A percentile compares a stretch with the other conserved stretches of the same genome.
Evolutionary conservation across 345 rosid genomes (phyloP).

Genomic region (Lepidium aucheri): DNA sequence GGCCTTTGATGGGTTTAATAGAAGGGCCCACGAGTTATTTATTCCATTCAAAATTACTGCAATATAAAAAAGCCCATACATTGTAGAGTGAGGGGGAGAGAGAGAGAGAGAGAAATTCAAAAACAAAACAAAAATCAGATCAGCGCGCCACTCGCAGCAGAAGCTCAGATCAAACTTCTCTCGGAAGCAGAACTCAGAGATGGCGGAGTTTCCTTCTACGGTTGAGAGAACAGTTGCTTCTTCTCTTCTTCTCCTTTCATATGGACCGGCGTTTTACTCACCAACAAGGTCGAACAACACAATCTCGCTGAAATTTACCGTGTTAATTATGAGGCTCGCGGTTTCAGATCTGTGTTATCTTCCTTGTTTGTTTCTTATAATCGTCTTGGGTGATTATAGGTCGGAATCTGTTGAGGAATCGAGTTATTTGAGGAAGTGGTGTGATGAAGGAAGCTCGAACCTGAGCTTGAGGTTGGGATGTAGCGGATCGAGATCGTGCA

Average conservation of each 20-base stretch:
- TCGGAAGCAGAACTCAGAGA: constrained; percentile 6
- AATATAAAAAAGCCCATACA: not conserved
- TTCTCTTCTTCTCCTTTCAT: constrained; percentile 70
- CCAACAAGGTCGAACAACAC: constrained; percentile 26
- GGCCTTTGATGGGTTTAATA: constrained; percentile 8
- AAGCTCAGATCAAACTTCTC: constrained; percentile 9
- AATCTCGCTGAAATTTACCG: not conserved
- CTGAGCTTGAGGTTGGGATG: constrained; percentile 32
- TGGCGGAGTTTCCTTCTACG: constrained; percentile 54
- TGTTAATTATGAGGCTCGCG: not conserved
- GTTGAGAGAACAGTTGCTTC: constrained; percentile 63
- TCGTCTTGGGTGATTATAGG: not conserved
- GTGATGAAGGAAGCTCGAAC: constrained; percentile 30
- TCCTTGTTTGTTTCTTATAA: not conserved
- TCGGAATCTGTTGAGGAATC: constrained; percentile 10
- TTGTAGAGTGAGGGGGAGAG: not conserved
- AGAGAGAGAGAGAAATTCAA: constrained; percentile 8
- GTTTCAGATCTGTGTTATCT: not conserved
- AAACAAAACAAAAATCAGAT: constrained; percentile 12
- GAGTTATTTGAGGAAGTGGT: constrained; percentile 14
- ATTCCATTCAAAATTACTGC: not conserved
- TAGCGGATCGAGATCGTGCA: constrained; percentile 30
- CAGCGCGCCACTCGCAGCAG: constrained; percentile 45
- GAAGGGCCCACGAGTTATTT: not conserved
- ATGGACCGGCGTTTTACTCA: constrained; percentile 19